Percentiles rank a stretch among this genome's conserved stretches.
phyloP scores from a whole-genome alignment of 2,329 filamentous ascomycete genomes.

The Aphanocladium album region DNA sequence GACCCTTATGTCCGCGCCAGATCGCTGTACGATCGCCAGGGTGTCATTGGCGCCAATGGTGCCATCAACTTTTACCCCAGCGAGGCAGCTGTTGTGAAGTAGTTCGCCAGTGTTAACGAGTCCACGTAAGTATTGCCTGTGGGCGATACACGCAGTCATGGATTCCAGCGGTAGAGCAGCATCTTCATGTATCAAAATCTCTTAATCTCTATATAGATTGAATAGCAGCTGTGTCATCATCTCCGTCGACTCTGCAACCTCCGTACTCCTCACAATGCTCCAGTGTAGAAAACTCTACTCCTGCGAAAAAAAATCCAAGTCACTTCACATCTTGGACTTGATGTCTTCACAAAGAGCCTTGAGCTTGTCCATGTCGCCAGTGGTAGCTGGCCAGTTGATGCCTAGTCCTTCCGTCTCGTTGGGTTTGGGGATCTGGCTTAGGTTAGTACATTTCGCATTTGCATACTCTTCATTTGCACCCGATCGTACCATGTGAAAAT shows the following conservation, averaged over 20 bases:
- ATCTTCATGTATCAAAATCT: neutral
- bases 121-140: neutral
- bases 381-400: slow-evolving; percentile 72
- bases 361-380: slow-evolving; percentile 74
- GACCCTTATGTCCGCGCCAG: slow-evolving; percentile 83
- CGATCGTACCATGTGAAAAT: slow-evolving; percentile 79
- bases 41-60: slow-evolving; percentile 64
- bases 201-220: neutral
- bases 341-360: slow-evolving; percentile 77
- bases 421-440: slow-evolving; percentile 80
- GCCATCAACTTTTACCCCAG: slow-evolving; percentile 64
- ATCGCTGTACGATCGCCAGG: slow-evolving; percentile 78
- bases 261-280: neutral
- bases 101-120: neutral
- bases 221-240: neutral
- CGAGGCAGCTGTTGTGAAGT: slow-evolving; percentile 14
- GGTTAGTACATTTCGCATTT: neutral
- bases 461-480: neutral
- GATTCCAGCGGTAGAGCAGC: too few relatives aligned
- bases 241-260: neutral
- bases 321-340: slow-evolving; percentile 76
- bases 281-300: neutral
- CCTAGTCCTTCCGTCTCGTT: slow-evolving; percentile 74
- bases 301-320: neutral
- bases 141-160: neutral